phyloP scores from a whole-genome alignment of 1,284 basidiomycete species.

The Cryptococcus sp. region DNA sequence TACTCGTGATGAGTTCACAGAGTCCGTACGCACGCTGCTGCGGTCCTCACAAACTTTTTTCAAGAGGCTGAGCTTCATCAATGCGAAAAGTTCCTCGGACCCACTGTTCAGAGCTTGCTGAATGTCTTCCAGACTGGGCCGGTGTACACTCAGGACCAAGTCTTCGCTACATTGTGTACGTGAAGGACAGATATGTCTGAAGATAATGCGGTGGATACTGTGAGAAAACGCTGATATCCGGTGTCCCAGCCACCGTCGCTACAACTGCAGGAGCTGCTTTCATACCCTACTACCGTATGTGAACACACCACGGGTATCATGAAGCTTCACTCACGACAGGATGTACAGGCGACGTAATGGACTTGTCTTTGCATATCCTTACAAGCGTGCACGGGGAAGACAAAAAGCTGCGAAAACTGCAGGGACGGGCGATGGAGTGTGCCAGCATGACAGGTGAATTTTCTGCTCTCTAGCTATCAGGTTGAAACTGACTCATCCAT shows the following conservation, averaged over 20 bases:
- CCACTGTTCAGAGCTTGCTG: constrained; percentile 67
- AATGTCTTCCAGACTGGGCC: constrained; percentile 55
- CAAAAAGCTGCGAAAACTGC: constrained; percentile 62
- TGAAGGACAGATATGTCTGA: too few species aligned
- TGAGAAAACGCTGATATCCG: not conserved
- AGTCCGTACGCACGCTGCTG: constrained; percentile 76
- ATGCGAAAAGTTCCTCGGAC: constrained; percentile 69
- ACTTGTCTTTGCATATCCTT: constrained; percentile 55
- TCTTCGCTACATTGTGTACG: constrained; percentile 60
- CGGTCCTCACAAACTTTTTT: constrained; percentile 84
- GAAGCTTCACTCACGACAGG: not conserved
- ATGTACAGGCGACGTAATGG: constrained; percentile 29
- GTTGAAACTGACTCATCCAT: not conserved
- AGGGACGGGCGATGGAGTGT: constrained; percentile 77
- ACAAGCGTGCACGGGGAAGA: constrained; percentile 57
- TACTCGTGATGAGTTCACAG: constrained; percentile 49
- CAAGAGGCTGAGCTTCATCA: constrained; percentile 71
- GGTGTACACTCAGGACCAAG: constrained; percentile 75
- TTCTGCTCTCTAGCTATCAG: not conserved
- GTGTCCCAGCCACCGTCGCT: constrained; percentile 68
- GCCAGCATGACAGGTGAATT: constrained; percentile 10
- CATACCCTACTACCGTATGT: constrained; percentile 35
- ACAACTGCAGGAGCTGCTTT: constrained; percentile 64
- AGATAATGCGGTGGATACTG: not conserved
- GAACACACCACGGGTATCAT: not conserved